phyloP scores from a whole-genome alignment of 371 early-diverging fungal genomes.

The Enterospora canceri region DNA sequence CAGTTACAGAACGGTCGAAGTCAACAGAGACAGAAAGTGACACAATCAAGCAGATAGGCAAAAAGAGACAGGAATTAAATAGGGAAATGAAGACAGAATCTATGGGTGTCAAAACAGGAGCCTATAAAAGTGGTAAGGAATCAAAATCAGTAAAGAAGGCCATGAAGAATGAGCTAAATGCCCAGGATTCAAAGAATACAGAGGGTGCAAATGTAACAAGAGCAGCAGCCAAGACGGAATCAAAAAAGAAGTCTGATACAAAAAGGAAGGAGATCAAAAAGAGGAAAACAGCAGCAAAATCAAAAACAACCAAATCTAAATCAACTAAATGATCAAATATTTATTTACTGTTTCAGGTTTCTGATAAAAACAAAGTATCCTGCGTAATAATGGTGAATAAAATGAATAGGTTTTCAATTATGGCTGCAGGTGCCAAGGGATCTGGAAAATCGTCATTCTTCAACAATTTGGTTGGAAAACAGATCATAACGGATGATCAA shows the following conservation, averaged over 20 bases:
- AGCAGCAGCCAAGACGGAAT: neutral
- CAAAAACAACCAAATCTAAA: neutral
- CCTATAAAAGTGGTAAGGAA: neutral
- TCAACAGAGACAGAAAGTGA: neutral
- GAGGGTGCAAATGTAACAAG: neutral
- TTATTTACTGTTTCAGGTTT: neutral
- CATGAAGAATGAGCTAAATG: neutral
- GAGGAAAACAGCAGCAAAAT: neutral
- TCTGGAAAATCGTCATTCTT: constrained; percentile 50
- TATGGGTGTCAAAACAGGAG: neutral
- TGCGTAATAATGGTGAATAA: constrained; percentile 30
- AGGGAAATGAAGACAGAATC: neutral
- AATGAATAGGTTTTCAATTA: constrained; percentile 42
- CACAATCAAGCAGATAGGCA: neutral
- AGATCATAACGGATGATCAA: constrained; percentile 16
- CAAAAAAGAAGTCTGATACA: neutral
- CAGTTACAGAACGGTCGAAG: neutral
- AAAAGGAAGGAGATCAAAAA: neutral
- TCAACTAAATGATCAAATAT: neutral
- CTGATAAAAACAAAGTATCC: neutral
- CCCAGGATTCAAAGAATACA: neutral
- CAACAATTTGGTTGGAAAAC: constrained; percentile 42
- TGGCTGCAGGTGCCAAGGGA: constrained; percentile 42
- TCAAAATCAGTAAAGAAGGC: neutral
- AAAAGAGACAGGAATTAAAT: neutral